Conservation (phyloP, 2,329 filamentous ascomycete genomes). For the Botryotinia narcissicola region DNA sequence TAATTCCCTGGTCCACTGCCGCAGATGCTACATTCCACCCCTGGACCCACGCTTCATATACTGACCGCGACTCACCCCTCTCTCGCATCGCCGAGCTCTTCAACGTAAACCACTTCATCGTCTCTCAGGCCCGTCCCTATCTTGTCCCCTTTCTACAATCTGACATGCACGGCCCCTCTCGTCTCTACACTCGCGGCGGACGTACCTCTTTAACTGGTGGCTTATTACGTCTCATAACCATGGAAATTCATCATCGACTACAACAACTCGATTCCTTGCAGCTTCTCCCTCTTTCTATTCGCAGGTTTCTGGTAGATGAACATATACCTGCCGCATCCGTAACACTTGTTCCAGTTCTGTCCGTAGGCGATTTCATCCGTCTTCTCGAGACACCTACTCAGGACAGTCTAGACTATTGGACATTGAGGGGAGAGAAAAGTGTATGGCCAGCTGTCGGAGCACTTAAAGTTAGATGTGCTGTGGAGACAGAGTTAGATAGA, state of each 20-base stretch:
- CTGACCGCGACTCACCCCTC: slow-evolving; percentile 57
- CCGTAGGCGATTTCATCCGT: slow-evolving; percentile 68
- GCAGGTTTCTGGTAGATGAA: slow-evolving; percentile 79
- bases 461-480: slow-evolving; percentile 74
- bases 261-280: slow-evolving; percentile 77
- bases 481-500: slow-evolving; percentile 84
- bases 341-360: slow-evolving; percentile 79
- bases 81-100: slow-evolving; percentile 63
- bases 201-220: slow-evolving; percentile 57
- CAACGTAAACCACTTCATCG: slow-evolving; percentile 85
- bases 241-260: slow-evolving; percentile 78
- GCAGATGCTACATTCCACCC: slow-evolving; percentile 52
- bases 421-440: slow-evolving; percentile 75
- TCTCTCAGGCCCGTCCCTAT: slow-evolving; percentile 89
- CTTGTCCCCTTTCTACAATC: slow-evolving; percentile 80
- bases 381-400: slow-evolving; percentile 80
- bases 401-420: slow-evolving; percentile 79
- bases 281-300: slow-evolving; percentile 65
- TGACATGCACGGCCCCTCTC: slow-evolving; percentile 73
- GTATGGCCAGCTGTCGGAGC: slow-evolving; percentile 89
- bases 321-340: slow-evolving; percentile 74
- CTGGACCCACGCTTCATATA: slow-evolving; percentile 54
- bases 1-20: slow-evolving; percentile 57
- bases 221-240: slow-evolving; percentile 64
- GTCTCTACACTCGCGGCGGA: slow-evolving; percentile 56